phyloP scores from a whole-genome alignment of 208 protist genomes.

The Leishmania arabica region DNA sequence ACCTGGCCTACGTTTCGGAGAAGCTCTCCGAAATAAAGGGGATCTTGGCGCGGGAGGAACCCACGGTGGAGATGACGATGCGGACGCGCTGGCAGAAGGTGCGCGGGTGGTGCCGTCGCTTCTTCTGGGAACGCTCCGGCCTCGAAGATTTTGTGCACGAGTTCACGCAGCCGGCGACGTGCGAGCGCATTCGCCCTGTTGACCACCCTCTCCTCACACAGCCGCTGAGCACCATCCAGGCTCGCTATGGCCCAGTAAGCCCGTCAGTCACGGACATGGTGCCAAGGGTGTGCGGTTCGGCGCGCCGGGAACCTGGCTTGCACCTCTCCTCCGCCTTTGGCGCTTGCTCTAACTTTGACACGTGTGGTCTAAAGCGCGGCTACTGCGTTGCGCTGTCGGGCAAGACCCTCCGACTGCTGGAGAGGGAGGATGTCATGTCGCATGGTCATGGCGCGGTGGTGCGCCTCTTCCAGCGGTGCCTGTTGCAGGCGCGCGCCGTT shows the following conservation, averaged over 20 bases:
- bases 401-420: conserved; percentile 54
- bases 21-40: conserved; percentile 34
- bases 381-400: conserved; percentile 60
- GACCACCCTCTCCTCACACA: conserved; percentile 39
- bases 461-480: conserved; percentile 42
- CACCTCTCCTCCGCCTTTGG: conserved; percentile 23
- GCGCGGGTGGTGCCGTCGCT: conserved; percentile 22
- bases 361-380: conserved; percentile 18
- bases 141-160: conserved; percentile 61
- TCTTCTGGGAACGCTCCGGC: conserved; percentile 46
- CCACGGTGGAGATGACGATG: background rate
- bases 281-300: conserved; percentile 21
- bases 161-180: conserved; percentile 44
- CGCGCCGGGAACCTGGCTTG: conserved; percentile 9
- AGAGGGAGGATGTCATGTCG: conserved; percentile 27
- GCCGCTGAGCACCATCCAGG: conserved; percentile 21
- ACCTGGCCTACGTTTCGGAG: conserved; percentile 40
- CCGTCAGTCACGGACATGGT: conserved; percentile 15
- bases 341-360: conserved; percentile 9
- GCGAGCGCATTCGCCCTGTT: conserved; percentile 42
- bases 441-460: conserved; percentile 36
- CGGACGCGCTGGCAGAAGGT: conserved; percentile 26
- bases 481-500: conserved; percentile 60
- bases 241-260: conserved; percentile 21
- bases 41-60: conserved; percentile 3